These are phyloP conservation scores for Pulveroboletus ravenelii DNA, from an alignment of 768 basidiomycete genomes.

Conservation along the genomic window DNA sequence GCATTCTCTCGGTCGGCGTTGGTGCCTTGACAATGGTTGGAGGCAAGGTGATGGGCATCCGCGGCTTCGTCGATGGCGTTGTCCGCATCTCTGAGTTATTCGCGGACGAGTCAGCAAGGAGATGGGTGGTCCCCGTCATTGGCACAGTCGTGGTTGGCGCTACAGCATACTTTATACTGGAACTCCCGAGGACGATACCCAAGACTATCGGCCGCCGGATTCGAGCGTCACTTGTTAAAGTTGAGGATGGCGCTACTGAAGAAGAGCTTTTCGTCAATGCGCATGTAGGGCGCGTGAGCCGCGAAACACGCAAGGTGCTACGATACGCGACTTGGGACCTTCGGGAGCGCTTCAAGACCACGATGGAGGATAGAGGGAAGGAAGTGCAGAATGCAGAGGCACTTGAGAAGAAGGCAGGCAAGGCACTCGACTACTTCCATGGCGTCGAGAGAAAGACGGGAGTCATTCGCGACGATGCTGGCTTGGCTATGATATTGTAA, in stretches of 20 bases:
- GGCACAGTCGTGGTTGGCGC: conserved; percentile 73
- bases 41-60: conserved; percentile 72
- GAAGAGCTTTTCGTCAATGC: conserved; percentile 59
- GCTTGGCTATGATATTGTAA: conserved; percentile 16
- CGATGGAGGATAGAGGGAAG: conserved; percentile 72
- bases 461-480: conserved; percentile 29
- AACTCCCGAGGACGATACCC: conserved; percentile 86
- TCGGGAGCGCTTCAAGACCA: conserved; percentile 70
- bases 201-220: conserved; percentile 85
- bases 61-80: conserved; percentile 72
- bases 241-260: conserved; percentile 42
- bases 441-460: conserved; percentile 45
- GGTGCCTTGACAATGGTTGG: conserved; percentile 90
- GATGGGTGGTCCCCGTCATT: conserved; percentile 83
- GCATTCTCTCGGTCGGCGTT: conserved; percentile 70
- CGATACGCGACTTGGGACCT: conserved; percentile 89
- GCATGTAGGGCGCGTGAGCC: conserved; percentile 65
- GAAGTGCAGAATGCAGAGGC: conserved; percentile 79
- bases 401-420: conserved; percentile 60
- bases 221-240: conserved; percentile 51
- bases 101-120: conserved; percentile 72
- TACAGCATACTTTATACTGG: conserved; percentile 76
- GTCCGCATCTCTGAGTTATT: conserved; percentile 74
- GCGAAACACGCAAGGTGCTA: conserved; percentile 92
- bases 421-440: conserved; percentile 70